These are phyloP conservation scores for Nannochloris sp. DNA, from an alignment of 139 green algal species.

Conservation along the genomic window DNA sequence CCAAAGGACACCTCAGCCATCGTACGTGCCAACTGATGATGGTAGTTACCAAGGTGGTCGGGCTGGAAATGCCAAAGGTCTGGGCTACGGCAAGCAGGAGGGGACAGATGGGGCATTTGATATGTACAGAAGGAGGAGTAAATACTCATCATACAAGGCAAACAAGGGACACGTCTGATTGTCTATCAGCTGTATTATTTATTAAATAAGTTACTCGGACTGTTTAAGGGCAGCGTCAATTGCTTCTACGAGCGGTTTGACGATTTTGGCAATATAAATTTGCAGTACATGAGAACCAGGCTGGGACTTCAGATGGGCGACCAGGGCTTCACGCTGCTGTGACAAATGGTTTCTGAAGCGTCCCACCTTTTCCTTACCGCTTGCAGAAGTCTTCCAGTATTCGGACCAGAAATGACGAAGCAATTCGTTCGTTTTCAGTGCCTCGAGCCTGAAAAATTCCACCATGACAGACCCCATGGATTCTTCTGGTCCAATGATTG, in stretches of 20 bases:
- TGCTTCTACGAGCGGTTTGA: conserved; percentile 18
- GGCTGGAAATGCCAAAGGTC: neutral
- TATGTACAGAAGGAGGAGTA: conserved; percentile 33
- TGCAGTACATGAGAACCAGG: conserved; percentile 9
- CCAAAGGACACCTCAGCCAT: neutral
- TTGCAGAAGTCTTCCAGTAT: conserved; percentile 29
- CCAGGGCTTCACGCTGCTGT: conserved; percentile 21
- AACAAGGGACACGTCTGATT: conserved; percentile 9
- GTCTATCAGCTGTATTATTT: neutral
- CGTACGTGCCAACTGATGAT: neutral
- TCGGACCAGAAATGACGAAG: conserved; percentile 62
- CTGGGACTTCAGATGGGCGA: conserved; percentile 3
- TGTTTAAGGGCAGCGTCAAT: conserved; percentile 22
- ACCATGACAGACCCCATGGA: conserved; percentile 14
- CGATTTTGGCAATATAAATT: conserved; percentile 18
- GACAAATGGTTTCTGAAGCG: conserved; percentile 28
- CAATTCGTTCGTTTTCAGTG: conserved; percentile 58
- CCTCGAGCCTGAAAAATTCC: conserved; percentile 24
- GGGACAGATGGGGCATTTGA: conserved; percentile 27
- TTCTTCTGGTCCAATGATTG: conserved; percentile 15
- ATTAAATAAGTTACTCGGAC: neutral
- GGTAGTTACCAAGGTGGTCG: conserved; percentile 2
- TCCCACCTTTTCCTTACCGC: conserved; percentile 19
- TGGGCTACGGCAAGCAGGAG: conserved; percentile 10
- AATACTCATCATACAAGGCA: conserved; percentile 27